A percentile compares a stretch with the other conserved stretches of the same genome.
Conservation (phyloP, 2,329 filamentous ascomycete genomes). For the Tothia fuscella region DNA sequence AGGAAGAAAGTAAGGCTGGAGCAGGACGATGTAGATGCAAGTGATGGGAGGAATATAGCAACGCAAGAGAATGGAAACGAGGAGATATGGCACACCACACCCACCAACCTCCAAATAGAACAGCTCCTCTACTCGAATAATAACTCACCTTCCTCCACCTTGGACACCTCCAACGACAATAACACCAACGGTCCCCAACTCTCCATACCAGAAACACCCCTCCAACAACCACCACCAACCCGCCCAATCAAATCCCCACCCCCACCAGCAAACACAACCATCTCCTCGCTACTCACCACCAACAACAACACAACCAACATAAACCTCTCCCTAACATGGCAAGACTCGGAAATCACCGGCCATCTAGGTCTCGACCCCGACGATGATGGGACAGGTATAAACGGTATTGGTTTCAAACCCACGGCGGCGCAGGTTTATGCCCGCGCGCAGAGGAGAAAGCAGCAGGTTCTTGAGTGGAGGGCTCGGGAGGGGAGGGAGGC, state of each 20-base stretch:
- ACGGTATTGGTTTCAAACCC: constrained; percentile 51
- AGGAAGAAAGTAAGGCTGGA: constrained; percentile 7
- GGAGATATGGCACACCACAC: background rate
- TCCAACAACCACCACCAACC: background rate
- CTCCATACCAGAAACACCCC: background rate
- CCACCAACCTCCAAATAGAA: background rate
- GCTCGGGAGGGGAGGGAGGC: constrained; percentile 47
- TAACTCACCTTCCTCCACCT: background rate
- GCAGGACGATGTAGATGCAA: background rate
- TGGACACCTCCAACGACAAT: background rate
- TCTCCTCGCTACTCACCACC: background rate
- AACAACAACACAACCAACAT: background rate
- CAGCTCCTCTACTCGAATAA: no score
- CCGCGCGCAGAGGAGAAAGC: constrained; percentile 42
- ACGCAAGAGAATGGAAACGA: background rate
- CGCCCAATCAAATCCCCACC: background rate
- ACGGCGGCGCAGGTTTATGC: constrained; percentile 47
- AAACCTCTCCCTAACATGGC: constrained; percentile 30
- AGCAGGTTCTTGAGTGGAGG: constrained; percentile 49
- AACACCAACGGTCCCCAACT: background rate
- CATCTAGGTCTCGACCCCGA: constrained; percentile 41
- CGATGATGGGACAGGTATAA: constrained; percentile 52
- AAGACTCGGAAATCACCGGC: constrained; percentile 50
- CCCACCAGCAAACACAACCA: background rate
- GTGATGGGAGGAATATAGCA: background rate